Evolutionary conservation across 345 rosid genomes (phyloP).

Genomic region (Lumnitzera racemosa): DNA sequence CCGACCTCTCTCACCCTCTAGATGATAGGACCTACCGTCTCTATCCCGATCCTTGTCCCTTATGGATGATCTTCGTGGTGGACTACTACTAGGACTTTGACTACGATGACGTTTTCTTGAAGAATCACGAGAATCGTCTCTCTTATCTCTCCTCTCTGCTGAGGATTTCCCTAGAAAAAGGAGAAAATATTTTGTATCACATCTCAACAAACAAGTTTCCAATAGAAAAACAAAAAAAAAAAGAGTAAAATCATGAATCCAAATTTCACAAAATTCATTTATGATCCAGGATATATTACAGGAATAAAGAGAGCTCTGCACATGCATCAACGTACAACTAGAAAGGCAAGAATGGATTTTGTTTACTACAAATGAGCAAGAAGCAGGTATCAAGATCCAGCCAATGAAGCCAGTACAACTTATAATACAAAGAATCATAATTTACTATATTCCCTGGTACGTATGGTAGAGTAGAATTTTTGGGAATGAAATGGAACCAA

Average conservation of each 20-base stretch:
- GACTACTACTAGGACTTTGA: conserved; percentile 61
- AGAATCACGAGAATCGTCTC: conserved; percentile 51
- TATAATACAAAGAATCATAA: too few relatives aligned
- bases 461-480: too few relatives aligned
- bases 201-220: background rate
- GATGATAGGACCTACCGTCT: conserved; percentile 30
- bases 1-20: conserved; percentile 40
- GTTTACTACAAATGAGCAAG: too few relatives aligned
- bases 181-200: background rate
- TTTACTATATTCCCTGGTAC: too few relatives aligned
- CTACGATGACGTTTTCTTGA: conserved; percentile 76
- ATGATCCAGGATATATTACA: background rate
- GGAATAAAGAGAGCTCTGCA: too few relatives aligned
- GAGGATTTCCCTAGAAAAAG: conserved; percentile 42
- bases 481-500: too few relatives aligned
- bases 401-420: too few relatives aligned
- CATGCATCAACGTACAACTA: too few relatives aligned
- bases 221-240: background rate
- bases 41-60: conserved; percentile 48
- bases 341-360: too few relatives aligned
- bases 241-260: background rate
- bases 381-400: too few relatives aligned
- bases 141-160: conserved; percentile 57
- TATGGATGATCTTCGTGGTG: conserved; percentile 52
- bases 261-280: background rate